A percentile compares a stretch with the other conserved stretches of the same genome.
phyloP scores from a whole-genome alignment of 495 filamentous ascomycete species.

The Physcia stellaris region DNA sequence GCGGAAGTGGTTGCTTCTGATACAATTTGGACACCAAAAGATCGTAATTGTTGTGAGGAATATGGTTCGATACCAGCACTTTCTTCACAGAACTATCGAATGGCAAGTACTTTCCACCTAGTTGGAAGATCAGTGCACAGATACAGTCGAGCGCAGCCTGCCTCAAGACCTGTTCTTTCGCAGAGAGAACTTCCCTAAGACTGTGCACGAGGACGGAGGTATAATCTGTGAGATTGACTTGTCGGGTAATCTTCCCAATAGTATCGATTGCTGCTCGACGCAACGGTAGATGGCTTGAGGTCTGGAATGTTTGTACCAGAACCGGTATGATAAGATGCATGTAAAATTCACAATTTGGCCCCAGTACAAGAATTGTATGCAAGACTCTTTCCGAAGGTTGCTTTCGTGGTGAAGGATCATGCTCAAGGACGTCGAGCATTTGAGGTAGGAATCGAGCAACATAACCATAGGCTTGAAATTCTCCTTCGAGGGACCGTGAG shows the following conservation, averaged over 20 bases:
- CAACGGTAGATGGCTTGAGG: constrained; percentile 59
- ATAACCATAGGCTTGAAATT: constrained; percentile 83
- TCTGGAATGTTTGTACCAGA: constrained; percentile 87
- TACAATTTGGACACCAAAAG: constrained; percentile 81
- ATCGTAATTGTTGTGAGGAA: constrained; percentile 78
- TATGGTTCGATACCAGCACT: constrained; percentile 46
- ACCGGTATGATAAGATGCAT: constrained; percentile 98
- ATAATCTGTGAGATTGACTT: constrained; percentile 96
- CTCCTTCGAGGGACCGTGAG: constrained; percentile 82
- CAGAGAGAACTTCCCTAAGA: constrained; percentile 61
- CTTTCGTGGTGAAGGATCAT: constrained; percentile 56
- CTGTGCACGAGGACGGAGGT: constrained; percentile 91
- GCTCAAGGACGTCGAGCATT: constrained; percentile 88
- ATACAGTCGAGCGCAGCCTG: constrained; percentile 88
- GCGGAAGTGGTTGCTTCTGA: constrained; percentile 84
- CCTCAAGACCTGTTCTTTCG: constrained; percentile 55
- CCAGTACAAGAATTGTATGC: constrained; percentile 90
- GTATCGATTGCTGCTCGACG: constrained; percentile 89
- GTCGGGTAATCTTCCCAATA: constrained; percentile 80
- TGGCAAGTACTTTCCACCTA: constrained; percentile 87
- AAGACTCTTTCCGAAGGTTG: constrained; percentile 78
- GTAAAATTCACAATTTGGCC: constrained; percentile 91
- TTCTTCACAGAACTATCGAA: constrained; percentile 89
- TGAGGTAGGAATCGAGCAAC: constrained; percentile 75
- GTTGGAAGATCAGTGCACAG: constrained; percentile 87